Evolutionary conservation across 371 early-diverging fungal genomes (phyloP).

Genomic region (Massospora cicadina): DNA sequence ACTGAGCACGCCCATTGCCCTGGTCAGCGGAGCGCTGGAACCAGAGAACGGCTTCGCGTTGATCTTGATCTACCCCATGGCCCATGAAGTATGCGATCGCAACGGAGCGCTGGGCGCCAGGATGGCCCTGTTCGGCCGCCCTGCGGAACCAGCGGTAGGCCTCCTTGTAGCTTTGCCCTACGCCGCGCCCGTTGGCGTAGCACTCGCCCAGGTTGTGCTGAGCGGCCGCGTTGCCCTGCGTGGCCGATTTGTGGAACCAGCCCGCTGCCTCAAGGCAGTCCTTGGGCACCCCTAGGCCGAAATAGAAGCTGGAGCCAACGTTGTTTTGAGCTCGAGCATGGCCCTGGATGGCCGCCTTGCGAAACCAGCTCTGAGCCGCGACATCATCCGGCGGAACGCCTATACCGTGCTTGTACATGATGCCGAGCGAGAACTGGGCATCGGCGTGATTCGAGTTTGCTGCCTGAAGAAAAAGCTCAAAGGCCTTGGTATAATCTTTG

Average conservation of each 20-base stretch:
- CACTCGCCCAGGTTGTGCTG: constrained; percentile 61
- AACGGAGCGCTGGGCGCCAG: constrained; percentile 4
- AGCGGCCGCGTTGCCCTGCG: constrained; percentile 21
- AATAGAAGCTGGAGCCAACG: constrained; percentile 58
- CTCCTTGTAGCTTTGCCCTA: constrained; percentile 19
- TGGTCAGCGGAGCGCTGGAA: constrained; percentile 38
- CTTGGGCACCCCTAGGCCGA: constrained; percentile 18
- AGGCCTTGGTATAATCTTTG: constrained; percentile 36
- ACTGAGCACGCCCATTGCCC: constrained; percentile 40
- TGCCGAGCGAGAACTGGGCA: constrained; percentile 20
- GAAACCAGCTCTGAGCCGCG: constrained; percentile 48
- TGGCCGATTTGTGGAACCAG: constrained; percentile 50
- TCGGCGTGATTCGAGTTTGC: constrained; percentile 24
- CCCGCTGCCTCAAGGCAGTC: constrained; percentile 33
- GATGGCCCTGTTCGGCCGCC: constrained; percentile 24
- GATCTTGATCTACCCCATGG: constrained; percentile 8
- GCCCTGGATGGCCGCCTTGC: constrained; percentile 45
- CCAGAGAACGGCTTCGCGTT: constrained; percentile 18
- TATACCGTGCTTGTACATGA: constrained; percentile 46
- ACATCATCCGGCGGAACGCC: constrained; percentile 32
- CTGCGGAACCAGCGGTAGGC: constrained; percentile 26
- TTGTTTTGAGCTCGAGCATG: constrained; percentile 64
- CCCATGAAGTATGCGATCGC: constrained; percentile 13
- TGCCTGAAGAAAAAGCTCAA: constrained; percentile 47
- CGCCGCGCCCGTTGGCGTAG: constrained; percentile 60